Evolutionary conservation across 768 basidiomycete species (phyloP), one percentile per base, ranked within the genome.

Genomic region (Clitopilus hobsonii): DNA sequence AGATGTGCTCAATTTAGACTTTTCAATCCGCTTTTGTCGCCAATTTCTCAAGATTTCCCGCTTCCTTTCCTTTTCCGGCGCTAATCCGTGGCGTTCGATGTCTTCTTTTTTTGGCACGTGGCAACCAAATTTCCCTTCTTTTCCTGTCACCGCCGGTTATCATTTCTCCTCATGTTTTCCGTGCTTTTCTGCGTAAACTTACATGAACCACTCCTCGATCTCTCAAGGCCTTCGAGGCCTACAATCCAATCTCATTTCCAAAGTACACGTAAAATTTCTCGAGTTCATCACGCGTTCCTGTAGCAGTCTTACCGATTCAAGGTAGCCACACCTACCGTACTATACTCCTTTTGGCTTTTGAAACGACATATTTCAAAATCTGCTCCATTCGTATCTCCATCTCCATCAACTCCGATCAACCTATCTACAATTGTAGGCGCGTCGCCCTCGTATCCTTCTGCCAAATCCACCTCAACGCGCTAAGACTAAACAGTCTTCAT

Each of bases 31-130:
- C 49, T 53, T 50, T 62, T 60, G 50, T 57, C 53, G 53, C 55
- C 54, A 58, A 51, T 57, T 56, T 25, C 38, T 24, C 13, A n/a
- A 29, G 30, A 56, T 50, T 38, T 58, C 29, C 14, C 26, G 16
- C 49, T 51, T 51, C 49, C 30, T 51, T 51, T 51, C 49, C 27
- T 51, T 51, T 28, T 32, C 27, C 26, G 49, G 49, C 26, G 49
- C 53, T 54, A 58, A 64, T 64, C 59, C 60, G 60, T 60, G 51
- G 27, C 53, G 26, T 26, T 57, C 56, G 56, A 57, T 51, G 55
- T 32, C 55, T 45, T 51, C 32, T 41, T 36, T 32, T 53, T 54
- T 53, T 7, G 13, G 36, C 56, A 57, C 56, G 53, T 57, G 56
- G 18, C 49, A 30, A 32, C 27, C 36, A 18, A 45, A 29, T 23